These are phyloP conservation scores for Barnettozyma sucrosica DNA, from an alignment of 805 yeast species.

Conservation along the genomic window DNA sequence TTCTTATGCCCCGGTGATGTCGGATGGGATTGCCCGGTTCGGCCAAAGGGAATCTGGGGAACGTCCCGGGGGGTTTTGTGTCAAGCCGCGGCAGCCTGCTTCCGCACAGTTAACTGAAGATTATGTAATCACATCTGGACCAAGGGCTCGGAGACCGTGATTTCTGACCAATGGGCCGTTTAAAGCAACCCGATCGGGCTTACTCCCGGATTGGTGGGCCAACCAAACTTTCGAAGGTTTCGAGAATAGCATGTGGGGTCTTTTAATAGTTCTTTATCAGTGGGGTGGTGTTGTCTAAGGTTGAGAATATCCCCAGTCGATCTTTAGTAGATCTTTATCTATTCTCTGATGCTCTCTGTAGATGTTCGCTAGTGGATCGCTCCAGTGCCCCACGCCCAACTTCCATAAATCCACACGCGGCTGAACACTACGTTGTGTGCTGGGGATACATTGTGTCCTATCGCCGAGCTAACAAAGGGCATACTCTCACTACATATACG, in stretches of 20 bases:
- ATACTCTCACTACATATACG: too few relatives aligned
- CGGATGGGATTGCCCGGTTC: constrained; percentile 1
- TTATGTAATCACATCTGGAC: background rate
- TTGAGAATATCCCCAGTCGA: background rate
- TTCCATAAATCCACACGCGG: background rate
- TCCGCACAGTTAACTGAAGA: background rate
- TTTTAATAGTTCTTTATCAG: background rate
- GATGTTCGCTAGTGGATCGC: background rate
- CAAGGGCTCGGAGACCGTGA: background rate
- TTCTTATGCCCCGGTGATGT: background rate
- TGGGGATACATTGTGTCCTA: constrained; percentile 1
- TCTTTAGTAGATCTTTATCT: background rate
- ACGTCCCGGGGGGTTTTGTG: background rate
- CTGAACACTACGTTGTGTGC: background rate
- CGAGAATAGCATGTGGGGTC: background rate
- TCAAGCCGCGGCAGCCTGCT: background rate
- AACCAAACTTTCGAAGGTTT: background rate
- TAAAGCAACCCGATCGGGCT: background rate
- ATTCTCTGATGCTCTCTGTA: background rate
- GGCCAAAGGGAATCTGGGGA: constrained; percentile 8
- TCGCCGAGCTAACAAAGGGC: background rate
- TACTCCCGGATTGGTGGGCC: constrained; percentile 1
- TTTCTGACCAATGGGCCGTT: background rate
- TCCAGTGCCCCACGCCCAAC: background rate
- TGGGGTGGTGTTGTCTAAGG: background rate